Percentiles rank a stretch among this genome's conserved stretches.
Evolutionary conservation across 768 basidiomycete genomes (phyloP).

Genomic region (Mycena floridula): DNA sequence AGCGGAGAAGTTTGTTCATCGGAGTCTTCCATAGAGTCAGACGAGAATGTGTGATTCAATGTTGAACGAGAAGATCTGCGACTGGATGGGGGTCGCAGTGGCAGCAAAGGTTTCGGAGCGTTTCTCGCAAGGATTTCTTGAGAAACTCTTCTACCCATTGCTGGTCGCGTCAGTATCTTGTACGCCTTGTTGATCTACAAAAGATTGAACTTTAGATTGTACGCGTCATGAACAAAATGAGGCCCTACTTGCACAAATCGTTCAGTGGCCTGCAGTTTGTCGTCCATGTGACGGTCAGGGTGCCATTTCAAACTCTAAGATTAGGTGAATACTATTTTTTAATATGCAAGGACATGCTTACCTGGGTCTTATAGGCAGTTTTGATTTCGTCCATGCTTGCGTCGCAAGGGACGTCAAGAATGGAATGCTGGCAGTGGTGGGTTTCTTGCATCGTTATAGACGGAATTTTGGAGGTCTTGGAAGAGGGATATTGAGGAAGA

Average conservation of each 20-base stretch:
- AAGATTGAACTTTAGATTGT: no score
- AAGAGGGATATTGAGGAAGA: no score
- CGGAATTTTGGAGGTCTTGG: no score
- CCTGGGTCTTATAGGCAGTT: constrained; percentile 57
- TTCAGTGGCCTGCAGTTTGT: constrained; percentile 45
- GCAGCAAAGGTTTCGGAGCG: background rate
- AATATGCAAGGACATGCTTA: constrained; percentile 23
- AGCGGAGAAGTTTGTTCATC: constrained; percentile 9
- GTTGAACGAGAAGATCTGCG: background rate
- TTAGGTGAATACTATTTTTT: constrained; percentile 17
- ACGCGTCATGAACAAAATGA: no score
- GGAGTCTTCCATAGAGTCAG: constrained; percentile 1
- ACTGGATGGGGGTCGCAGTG: background rate
- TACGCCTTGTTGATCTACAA: constrained; percentile 57
- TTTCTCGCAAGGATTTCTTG: constrained; percentile 8
- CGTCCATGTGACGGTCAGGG: constrained; percentile 49
- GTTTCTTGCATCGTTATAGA: background rate
- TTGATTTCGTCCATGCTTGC: constrained; percentile 49
- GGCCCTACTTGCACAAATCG: constrained; percentile 55
- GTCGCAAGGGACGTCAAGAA: constrained; percentile 38
- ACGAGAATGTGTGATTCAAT: constrained; percentile 2
- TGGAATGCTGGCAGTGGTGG: constrained; percentile 21
- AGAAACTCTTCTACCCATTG: constrained; percentile 9
- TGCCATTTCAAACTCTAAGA: constrained; percentile 59
- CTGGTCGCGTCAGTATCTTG: constrained; percentile 39